These are phyloP conservation scores for Mrakia gelida DNA, from an alignment of 768 basidiomycete genomes.

Conservation along the genomic window DNA sequence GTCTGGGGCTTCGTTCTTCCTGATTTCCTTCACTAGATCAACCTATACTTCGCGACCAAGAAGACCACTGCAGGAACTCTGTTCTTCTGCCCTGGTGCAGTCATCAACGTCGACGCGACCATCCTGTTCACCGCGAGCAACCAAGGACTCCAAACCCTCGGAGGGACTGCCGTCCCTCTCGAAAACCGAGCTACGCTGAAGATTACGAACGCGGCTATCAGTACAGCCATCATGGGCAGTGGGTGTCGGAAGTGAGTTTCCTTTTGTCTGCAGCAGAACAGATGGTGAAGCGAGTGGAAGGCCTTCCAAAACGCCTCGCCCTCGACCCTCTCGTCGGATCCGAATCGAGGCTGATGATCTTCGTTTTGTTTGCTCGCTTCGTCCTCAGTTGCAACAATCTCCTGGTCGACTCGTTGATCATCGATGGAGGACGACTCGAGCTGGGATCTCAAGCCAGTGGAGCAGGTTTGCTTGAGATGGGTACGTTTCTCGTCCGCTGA, in stretches of 20 bases:
- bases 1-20: background rate
- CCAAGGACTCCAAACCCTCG: conserved; percentile 16
- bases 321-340: background rate
- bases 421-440: conserved; percentile 5
- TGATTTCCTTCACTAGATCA: background rate
- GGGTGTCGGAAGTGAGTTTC: background rate
- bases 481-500: background rate
- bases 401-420: conserved; percentile 2
- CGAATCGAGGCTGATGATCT: background rate
- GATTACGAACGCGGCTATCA: background rate
- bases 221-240: background rate
- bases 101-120: background rate
- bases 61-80: background rate
- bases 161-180: background rate
- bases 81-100: conserved; percentile 1
- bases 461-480: conserved; percentile 1
- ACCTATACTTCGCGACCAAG: background rate
- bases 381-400: conserved; percentile 20
- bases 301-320: background rate
- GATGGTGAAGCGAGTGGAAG: background rate
- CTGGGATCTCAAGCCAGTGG: background rate
- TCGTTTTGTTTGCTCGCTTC: background rate
- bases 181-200: background rate
- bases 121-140: conserved; percentile 2
- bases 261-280: too few species aligned